These are phyloP conservation scores for Mycena galericulata DNA, from an alignment of 768 basidiomycete species.

Conservation along the genomic window DNA sequence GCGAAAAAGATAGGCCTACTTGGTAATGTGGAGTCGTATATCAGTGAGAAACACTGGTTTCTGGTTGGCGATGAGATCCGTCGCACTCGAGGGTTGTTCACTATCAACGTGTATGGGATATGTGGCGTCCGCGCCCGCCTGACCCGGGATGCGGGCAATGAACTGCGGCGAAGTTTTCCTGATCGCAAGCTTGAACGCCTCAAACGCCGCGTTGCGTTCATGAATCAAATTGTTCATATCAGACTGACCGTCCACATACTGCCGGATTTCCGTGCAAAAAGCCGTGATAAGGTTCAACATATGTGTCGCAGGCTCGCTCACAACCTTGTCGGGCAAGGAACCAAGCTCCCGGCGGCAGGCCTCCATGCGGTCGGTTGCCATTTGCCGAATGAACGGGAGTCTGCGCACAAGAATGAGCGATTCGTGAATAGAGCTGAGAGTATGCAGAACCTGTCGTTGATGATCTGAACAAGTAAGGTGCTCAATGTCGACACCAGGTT, in stretches of 20 bases:
- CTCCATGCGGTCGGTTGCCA: slow-evolving; percentile 43
- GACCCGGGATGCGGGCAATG: slow-evolving; percentile 36
- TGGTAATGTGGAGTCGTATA: slow-evolving; percentile 46
- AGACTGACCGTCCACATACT: slow-evolving; percentile 43
- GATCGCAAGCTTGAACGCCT: slow-evolving; percentile 46
- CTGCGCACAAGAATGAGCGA: background rate
- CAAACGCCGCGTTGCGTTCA: slow-evolving; percentile 43
- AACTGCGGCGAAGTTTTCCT: slow-evolving; percentile 52
- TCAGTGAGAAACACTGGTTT: slow-evolving; percentile 45
- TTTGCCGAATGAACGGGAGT: slow-evolving; percentile 41
- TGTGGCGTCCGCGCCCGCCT: background rate
- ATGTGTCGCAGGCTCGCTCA: slow-evolving; percentile 51
- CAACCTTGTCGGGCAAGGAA: slow-evolving; percentile 44
- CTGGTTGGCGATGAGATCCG: slow-evolving; percentile 33
- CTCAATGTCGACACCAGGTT: slow-evolving; percentile 51
- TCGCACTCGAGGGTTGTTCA: slow-evolving; percentile 23
- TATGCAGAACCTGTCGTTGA: slow-evolving; percentile 35
- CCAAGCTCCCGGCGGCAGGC: slow-evolving; percentile 41
- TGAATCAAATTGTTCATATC: slow-evolving; percentile 45
- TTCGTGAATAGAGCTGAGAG: background rate
- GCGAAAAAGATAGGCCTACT: slow-evolving; percentile 36
- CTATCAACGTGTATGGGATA: slow-evolving; percentile 34
- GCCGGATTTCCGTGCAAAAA: slow-evolving; percentile 46
- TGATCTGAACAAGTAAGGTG: slow-evolving; percentile 49
- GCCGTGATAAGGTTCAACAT: slow-evolving; percentile 49